Conservation (phyloP, 176 grass and related monocot species). For the maize (Zea mays) region DNA sequence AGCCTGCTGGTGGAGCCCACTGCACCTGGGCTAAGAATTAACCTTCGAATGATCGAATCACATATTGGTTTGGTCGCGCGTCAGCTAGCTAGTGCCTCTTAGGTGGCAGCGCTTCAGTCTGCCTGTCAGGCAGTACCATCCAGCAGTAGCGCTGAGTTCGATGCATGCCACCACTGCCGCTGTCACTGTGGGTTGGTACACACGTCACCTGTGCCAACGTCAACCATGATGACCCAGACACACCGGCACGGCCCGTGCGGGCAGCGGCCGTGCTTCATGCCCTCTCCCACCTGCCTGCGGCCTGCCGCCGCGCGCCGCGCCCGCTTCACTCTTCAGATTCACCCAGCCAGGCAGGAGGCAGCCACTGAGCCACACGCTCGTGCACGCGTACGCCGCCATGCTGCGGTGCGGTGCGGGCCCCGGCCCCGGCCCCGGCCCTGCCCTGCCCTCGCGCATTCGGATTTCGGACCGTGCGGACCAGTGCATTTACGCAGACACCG, state of each 20-base stretch:
- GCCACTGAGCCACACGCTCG: neutral
- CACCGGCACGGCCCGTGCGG: neutral
- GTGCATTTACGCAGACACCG: slow-evolving; percentile 1
- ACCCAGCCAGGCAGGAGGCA: neutral
- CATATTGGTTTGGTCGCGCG: neutral
- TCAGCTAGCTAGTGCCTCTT: too few species aligned
- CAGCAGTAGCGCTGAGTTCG: neutral
- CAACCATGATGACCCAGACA: neutral
- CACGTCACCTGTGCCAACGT: neutral
- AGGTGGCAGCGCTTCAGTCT: too few species aligned
- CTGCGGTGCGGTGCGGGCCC: too few species aligned
- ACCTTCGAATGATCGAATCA: neutral
- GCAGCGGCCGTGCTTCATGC: slow-evolving; percentile 20
- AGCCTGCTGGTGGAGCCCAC: neutral
- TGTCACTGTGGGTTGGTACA: neutral
- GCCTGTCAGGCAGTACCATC: neutral
- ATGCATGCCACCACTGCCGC: neutral
- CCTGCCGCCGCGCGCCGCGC: neutral
- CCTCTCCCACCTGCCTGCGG: slow-evolving; percentile 34
- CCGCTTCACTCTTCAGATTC: neutral
- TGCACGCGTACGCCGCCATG: neutral
- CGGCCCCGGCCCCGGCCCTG: neutral
- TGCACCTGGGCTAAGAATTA: neutral
- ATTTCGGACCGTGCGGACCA: neutral
- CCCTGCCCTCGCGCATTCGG: neutral